phyloP scores from a whole-genome alignment of 179 eudicot genomes.

The Nepenthes alata region DNA sequence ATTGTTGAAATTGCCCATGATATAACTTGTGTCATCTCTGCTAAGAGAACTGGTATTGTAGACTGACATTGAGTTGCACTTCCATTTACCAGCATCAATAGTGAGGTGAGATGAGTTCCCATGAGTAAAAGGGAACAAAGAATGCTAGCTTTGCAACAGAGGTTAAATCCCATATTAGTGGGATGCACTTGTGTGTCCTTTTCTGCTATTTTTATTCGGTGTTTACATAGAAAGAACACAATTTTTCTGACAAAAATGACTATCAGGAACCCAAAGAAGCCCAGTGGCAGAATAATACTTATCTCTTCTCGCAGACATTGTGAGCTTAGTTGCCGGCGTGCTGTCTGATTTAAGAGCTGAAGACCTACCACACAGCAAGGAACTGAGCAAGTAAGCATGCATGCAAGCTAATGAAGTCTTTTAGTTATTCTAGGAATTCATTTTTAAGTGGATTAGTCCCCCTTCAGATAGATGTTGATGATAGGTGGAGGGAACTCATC shows the following conservation, averaged over 20 bases:
- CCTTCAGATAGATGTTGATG: no score
- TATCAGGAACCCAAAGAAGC: slow-evolving; percentile 37
- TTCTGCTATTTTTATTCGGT: slow-evolving; percentile 21
- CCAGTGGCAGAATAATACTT: slow-evolving; percentile 40
- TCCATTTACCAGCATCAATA: slow-evolving; percentile 20
- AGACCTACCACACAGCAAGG: slow-evolving; percentile 27
- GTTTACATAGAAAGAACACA: slow-evolving; percentile 21
- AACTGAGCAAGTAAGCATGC: neutral
- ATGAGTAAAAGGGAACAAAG: slow-evolving; percentile 39
- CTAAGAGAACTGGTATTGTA: slow-evolving; percentile 17
- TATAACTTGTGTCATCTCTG: slow-evolving; percentile 46
- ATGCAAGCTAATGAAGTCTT: neutral
- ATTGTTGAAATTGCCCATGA: slow-evolving; percentile 43
- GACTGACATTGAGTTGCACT: slow-evolving; percentile 22
- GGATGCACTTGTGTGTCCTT: slow-evolving; percentile 17
- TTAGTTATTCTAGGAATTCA: neutral
- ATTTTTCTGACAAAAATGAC: slow-evolving; percentile 27
- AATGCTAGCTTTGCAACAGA: slow-evolving; percentile 38
- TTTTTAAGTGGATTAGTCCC: neutral
- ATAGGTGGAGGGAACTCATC: no score
- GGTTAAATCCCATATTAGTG: slow-evolving; percentile 20
- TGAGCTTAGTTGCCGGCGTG: slow-evolving; percentile 34
- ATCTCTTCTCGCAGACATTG: slow-evolving; percentile 51
- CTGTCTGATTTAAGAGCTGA: slow-evolving; percentile 16
- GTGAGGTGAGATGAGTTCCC: slow-evolving; percentile 27